Conservation (phyloP, 2,329 filamentous ascomycete species). For the Scortechinia acanthostroma region DNA sequence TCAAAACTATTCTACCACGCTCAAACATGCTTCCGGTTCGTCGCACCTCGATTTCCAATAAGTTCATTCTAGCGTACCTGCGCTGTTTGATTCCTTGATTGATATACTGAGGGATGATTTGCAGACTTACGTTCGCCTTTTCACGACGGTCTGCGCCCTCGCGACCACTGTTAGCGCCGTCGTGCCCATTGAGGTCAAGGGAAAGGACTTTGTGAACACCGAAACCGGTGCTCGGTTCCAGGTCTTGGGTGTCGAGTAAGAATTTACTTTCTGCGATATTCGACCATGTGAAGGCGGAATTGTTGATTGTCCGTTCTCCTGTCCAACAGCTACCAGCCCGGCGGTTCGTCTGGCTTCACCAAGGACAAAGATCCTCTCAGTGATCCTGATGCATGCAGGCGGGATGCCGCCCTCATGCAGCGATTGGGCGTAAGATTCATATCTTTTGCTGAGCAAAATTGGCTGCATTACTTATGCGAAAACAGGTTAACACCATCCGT, state of each 20-base stretch:
- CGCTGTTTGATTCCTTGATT: no score
- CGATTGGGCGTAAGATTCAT: conserved; percentile 9
- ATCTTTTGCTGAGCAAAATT: not conserved
- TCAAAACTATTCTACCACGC: no score
- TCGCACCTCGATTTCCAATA: no score
- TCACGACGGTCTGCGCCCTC: not conserved
- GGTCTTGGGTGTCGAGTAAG: conserved; percentile 21
- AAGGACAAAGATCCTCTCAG: conserved; percentile 20
- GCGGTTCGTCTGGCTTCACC: conserved; percentile 21
- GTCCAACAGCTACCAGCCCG: conserved; percentile 23
- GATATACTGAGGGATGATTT: no score
- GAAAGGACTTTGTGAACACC: conserved; percentile 21
- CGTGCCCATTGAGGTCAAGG: conserved; percentile 17
- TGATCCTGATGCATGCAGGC: conserved; percentile 18
- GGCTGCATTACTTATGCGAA: not conserved
- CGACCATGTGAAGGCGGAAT: not conserved
- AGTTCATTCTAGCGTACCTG: no score
- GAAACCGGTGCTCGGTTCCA: conserved; percentile 20
- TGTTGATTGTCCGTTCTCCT: not conserved
- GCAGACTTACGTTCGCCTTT: not conserved
- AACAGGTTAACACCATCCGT: conserved; percentile 24
- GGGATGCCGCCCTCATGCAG: conserved; percentile 24
- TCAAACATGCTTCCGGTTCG: no score
- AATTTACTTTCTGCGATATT: not conserved
- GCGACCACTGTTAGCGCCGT: conserved; percentile 14